Conservation (phyloP, 164 flowering plant genomes). For the Paratinospora sagittata region DNA sequence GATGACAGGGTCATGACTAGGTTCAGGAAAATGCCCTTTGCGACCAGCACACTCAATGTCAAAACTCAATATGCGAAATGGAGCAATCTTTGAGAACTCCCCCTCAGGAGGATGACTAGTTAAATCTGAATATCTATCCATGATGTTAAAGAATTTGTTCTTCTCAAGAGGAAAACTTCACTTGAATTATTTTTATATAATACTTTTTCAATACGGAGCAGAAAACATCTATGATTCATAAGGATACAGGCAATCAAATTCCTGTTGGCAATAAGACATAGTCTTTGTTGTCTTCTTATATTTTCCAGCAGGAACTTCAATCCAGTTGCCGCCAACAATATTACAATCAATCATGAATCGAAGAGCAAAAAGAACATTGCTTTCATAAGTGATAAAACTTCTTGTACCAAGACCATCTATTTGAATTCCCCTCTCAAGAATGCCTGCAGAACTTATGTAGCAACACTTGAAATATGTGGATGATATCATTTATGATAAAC, state of each 20-base stretch:
- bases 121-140: slow-evolving; percentile 61
- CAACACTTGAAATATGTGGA: not conserved
- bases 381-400: slow-evolving; percentile 85
- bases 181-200: not conserved
- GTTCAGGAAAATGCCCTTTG: slow-evolving; percentile 95
- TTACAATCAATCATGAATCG: slow-evolving; percentile 97
- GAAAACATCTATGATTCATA: slow-evolving; percentile 2
- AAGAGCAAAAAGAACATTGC: slow-evolving; percentile 94
- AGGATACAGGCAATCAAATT: slow-evolving; percentile 98
- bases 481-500: not conserved
- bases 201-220: not conserved
- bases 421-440: slow-evolving; percentile 90
- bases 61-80: slow-evolving; percentile 93
- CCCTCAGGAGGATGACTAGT: slow-evolving; percentile 89
- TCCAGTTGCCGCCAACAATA: slow-evolving; percentile 97
- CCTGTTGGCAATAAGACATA: slow-evolving; percentile 75
- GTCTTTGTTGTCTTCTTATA: slow-evolving; percentile 46
- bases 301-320: slow-evolving; percentile 76
- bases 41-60: slow-evolving; percentile 99
- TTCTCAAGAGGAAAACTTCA: not conserved
- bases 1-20: slow-evolving; percentile 94
- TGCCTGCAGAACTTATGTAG: slow-evolving; percentile 39
- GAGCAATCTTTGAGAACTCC: slow-evolving; percentile 94
- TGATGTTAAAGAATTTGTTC: slow-evolving; percentile 28
- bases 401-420: slow-evolving; percentile 83